Conservation (phyloP, 371 early-diverging fungal species). For the Polyrhizophydium stewartii region DNA sequence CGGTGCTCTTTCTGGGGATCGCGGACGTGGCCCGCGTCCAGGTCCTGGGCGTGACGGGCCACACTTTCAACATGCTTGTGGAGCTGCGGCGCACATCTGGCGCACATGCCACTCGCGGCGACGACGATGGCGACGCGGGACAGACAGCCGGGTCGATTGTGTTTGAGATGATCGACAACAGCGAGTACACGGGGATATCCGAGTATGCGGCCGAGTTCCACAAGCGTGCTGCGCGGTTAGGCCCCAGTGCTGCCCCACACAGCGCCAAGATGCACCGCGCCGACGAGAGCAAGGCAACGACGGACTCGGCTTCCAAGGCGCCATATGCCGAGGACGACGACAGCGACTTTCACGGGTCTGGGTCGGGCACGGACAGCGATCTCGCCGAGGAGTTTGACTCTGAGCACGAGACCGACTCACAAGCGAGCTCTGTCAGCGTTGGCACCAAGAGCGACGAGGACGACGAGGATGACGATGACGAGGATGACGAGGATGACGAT, state of each 20-base stretch:
- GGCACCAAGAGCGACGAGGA: conserved; percentile 40
- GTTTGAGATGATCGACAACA: conserved; percentile 56
- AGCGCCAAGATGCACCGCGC: neutral
- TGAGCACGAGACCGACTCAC: conserved; percentile 20
- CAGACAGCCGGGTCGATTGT: conserved; percentile 4
- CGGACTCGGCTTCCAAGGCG: too few species aligned
- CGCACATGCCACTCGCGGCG: too few species aligned
- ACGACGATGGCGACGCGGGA: too few species aligned
- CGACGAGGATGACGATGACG: conserved; percentile 6
- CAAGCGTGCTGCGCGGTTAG: neutral
- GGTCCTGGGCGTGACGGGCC: conserved; percentile 43
- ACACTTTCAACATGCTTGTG: conserved; percentile 51
- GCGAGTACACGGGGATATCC: conserved; percentile 46
- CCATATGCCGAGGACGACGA: neutral
- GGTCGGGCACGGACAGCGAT: neutral
- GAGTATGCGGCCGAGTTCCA: conserved; percentile 15
- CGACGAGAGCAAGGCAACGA: neutral
- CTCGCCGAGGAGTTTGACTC: conserved; percentile 23
- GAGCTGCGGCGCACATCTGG: neutral
- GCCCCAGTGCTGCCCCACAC: too few species aligned
- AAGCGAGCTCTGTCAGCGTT: conserved; percentile 21
- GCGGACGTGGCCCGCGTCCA: conserved; percentile 29
- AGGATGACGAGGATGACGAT: conserved; percentile 17
- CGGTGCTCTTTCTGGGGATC: conserved; percentile 45
- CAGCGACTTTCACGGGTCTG: neutral